These are phyloP conservation scores for Barnettozyma sucrosica DNA, from an alignment of 805 yeast genomes.

Conservation along the genomic window DNA sequence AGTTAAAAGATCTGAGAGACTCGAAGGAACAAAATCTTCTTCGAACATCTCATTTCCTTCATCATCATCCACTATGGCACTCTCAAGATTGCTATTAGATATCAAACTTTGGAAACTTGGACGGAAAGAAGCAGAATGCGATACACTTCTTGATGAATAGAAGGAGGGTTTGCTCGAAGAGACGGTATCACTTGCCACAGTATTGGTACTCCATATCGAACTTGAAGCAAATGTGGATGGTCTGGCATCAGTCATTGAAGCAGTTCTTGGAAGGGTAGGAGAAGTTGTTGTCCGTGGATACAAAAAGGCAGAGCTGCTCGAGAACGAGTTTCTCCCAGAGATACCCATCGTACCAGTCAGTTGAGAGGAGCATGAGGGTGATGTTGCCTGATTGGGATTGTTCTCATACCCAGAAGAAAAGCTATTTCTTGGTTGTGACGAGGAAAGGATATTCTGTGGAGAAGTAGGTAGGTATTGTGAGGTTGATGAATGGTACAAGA, in stretches of 20 bases:
- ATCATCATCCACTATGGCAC: constrained; percentile 33
- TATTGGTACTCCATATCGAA: constrained; percentile 20
- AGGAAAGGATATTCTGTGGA: not conserved
- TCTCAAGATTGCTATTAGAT: constrained; percentile 7
- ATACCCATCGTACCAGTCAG: not conserved
- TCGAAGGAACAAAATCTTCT: constrained; percentile 78
- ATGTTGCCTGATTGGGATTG: not conserved
- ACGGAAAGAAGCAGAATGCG: constrained; percentile 17
- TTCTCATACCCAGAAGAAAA: not conserved
- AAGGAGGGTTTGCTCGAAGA: constrained; percentile 1
- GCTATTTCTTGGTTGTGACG: not conserved
- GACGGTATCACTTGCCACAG: constrained; percentile 1
- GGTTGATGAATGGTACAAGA: not conserved
- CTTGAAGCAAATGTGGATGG: constrained; percentile 11
- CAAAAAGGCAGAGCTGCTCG: constrained; percentile 3
- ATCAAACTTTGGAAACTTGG: constrained; percentile 5
- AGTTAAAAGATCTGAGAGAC: constrained; percentile 73
- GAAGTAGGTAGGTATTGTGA: constrained; percentile 1
- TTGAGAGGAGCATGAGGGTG: constrained; percentile 1
- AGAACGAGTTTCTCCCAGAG: constrained; percentile 9
- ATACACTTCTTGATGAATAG: constrained; percentile 14
- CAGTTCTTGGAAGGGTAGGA: constrained; percentile 13
- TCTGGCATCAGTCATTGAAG: constrained; percentile 11
- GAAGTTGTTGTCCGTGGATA: constrained; percentile 2
- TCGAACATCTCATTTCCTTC: constrained; percentile 38